These are phyloP conservation scores for Metarhizium album DNA, from an alignment of 2,329 filamentous ascomycete genomes.

Conservation along the genomic window DNA sequence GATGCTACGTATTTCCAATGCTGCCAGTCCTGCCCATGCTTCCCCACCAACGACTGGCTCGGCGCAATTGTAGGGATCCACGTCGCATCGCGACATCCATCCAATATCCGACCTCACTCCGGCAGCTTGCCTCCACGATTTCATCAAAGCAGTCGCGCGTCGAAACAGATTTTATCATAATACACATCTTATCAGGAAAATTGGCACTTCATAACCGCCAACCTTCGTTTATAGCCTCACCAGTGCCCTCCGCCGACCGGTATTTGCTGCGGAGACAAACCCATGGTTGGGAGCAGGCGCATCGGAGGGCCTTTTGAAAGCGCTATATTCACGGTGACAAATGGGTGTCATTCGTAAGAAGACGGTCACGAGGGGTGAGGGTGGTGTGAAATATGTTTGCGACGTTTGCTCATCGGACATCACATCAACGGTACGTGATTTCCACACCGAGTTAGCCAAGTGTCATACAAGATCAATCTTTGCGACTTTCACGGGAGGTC, in stretches of 20 bases:
- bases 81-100: slow-evolving; percentile 7
- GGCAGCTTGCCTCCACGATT: slow-evolving; percentile 10
- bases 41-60: not conserved
- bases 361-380: slow-evolving; percentile 74
- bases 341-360: slow-evolving; percentile 98
- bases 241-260: slow-evolving; percentile 1
- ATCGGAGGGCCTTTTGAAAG: not conserved
- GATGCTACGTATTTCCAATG: not conserved
- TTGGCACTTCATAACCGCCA: slow-evolving; percentile 10
- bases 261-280: not conserved
- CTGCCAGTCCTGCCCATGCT: not conserved
- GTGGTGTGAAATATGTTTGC: slow-evolving; percentile 90
- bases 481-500: not conserved
- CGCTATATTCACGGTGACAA: not conserved
- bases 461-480: not conserved
- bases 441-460: not conserved
- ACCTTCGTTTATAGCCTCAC: slow-evolving; percentile 5
- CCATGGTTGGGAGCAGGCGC: not conserved
- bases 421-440: slow-evolving; percentile 72
- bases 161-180: slow-evolving; percentile 18
- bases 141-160: slow-evolving; percentile 7
- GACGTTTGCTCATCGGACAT: slow-evolving; percentile 96
- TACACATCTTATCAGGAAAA: slow-evolving; percentile 12
- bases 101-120: slow-evolving; percentile 8
- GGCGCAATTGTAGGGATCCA: slow-evolving; percentile 3